Conservation (phyloP, 2,329 filamentous ascomycete species). For the Phialophora expanda region DNA sequence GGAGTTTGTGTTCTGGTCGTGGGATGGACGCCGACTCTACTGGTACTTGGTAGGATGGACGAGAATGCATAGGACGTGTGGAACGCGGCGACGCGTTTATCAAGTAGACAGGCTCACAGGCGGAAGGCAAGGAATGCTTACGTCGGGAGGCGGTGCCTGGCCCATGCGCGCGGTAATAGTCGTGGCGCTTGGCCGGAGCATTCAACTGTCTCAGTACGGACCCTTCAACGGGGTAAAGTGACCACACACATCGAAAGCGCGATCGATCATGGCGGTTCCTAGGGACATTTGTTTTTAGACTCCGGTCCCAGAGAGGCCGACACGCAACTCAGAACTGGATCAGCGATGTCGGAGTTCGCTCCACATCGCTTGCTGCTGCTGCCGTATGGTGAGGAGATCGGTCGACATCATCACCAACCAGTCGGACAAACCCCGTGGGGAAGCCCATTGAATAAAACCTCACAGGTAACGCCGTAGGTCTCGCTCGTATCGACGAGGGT, state of each 20-base stretch:
- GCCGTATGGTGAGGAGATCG: background rate
- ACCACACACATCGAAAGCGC: background rate
- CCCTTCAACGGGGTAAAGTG: background rate
- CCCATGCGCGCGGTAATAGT: background rate
- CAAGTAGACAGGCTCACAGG: no score
- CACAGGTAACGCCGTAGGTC: background rate
- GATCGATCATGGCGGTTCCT: background rate
- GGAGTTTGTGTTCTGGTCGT: no score
- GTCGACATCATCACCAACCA: constrained; percentile 1
- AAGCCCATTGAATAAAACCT: background rate
- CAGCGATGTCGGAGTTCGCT: constrained; percentile 10
- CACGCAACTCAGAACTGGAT: background rate
- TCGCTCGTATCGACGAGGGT: background rate
- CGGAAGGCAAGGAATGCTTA: no score
- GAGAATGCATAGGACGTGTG: no score
- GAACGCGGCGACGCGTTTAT: no score
- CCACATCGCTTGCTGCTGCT: background rate
- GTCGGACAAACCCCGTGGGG: background rate
- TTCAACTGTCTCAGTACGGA: background rate
- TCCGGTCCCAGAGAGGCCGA: no score
- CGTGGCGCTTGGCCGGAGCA: background rate
- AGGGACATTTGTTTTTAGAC: background rate
- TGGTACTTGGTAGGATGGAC: no score
- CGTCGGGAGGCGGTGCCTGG: background rate
- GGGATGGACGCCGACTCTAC: no score